Conservation (phyloP, 1,284 basidiomycete species). For the Gymnopus androsaceus region DNA sequence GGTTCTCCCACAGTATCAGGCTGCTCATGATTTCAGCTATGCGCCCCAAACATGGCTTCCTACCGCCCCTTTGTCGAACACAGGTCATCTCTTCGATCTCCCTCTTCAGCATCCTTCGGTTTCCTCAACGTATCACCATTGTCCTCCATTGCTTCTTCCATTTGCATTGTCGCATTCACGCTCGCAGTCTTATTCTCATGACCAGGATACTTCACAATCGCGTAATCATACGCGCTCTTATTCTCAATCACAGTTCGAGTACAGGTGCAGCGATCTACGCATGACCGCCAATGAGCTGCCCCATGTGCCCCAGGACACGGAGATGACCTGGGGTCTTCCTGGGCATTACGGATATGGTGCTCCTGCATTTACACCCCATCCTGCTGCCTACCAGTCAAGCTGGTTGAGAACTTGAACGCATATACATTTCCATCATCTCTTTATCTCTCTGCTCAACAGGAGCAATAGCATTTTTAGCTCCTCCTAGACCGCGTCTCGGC, state of each 20-base stretch:
- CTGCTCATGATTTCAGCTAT: slow-evolving; percentile 31
- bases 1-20: slow-evolving; percentile 20
- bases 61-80: slow-evolving; percentile 31
- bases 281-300: slow-evolving; percentile 44
- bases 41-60: slow-evolving; percentile 44
- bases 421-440: slow-evolving; percentile 14
- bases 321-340: slow-evolving; percentile 42
- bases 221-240: slow-evolving; percentile 59
- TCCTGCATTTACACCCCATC: slow-evolving; percentile 41
- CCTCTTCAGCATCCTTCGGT: slow-evolving; percentile 31
- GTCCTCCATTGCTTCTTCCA: slow-evolving; percentile 40
- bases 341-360: slow-evolving; percentile 43
- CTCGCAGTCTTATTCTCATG: slow-evolving; percentile 58
- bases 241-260: slow-evolving; percentile 59
- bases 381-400: slow-evolving; percentile 44
- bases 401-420: slow-evolving; percentile 53
- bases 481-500: slow-evolving; percentile 24
- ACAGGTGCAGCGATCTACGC: slow-evolving; percentile 47
- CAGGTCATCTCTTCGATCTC: slow-evolving; percentile 40
- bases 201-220: slow-evolving; percentile 47
- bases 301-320: slow-evolving; percentile 33
- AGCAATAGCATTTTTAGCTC: slow-evolving; percentile 28
- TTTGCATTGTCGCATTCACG: slow-evolving; percentile 48
- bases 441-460: slow-evolving; percentile 26
- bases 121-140: slow-evolving; percentile 42